Percentiles rank a stretch among this genome's conserved stretches.
Evolutionary conservation across 345 rosid species (phyloP).

Genomic region (Citrus maxima): DNA sequence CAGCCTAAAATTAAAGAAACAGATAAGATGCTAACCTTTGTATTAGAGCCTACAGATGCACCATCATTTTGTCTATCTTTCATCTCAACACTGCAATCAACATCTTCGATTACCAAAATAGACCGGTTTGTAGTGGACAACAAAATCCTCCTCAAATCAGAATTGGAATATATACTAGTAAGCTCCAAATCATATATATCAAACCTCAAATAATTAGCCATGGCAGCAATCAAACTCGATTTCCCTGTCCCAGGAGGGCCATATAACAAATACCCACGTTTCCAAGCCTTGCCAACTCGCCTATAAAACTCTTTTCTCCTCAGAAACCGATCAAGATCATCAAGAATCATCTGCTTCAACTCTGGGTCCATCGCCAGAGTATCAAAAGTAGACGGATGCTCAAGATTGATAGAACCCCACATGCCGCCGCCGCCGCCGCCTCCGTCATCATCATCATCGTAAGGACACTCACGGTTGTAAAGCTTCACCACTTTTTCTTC

Average conservation of each 20-base stretch:
- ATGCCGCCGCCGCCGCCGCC: neutral
- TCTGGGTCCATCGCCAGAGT: conserved; percentile 42
- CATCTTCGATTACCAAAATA: conserved; percentile 54
- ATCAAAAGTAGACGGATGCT: conserved; percentile 53
- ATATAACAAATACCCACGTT: conserved; percentile 49
- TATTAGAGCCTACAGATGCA: too few relatives aligned
- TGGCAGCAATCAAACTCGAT: conserved; percentile 59
- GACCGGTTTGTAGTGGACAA: conserved; percentile 46
- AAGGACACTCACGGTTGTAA: conserved; percentile 24
- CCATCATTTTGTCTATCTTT: conserved; percentile 7
- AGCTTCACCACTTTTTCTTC: conserved; percentile 38
- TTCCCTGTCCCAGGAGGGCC: conserved; percentile 70
- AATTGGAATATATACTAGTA: conserved; percentile 29
- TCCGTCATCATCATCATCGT: conserved; percentile 20
- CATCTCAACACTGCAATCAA: conserved; percentile 38
- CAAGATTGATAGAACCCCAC: conserved; percentile 48
- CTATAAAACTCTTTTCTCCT: conserved; percentile 46
- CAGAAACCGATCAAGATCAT: conserved; percentile 48
- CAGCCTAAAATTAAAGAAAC: too few relatives aligned
- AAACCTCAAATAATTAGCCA: conserved; percentile 56
- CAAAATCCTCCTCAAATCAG: conserved; percentile 38
- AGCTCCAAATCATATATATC: conserved; percentile 59
- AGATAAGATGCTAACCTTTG: neutral
- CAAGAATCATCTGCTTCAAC: conserved; percentile 34
- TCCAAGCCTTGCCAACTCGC: conserved; percentile 60